Evolutionary conservation across 1,139 yeast species (phyloP).

Genomic region (Fermentozyma sake): DNA sequence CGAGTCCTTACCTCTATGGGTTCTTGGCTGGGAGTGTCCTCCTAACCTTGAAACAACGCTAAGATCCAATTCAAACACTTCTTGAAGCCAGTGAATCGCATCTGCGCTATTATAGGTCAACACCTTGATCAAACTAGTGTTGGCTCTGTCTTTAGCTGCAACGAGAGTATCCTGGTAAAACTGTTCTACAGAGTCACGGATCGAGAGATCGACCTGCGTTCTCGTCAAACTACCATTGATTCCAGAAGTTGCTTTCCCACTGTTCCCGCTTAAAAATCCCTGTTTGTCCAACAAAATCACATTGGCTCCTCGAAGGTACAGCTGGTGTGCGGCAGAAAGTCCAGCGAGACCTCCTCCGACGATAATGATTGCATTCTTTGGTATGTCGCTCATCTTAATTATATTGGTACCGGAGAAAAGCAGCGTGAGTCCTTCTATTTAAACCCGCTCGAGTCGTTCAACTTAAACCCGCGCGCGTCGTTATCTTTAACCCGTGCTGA

Average conservation of each 20-base stretch:
- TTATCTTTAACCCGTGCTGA: too few species aligned
- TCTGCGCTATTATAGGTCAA: slow-evolving; percentile 50
- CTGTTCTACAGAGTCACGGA: slow-evolving; percentile 52
- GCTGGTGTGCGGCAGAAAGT: slow-evolving; percentile 67
- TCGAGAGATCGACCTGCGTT: slow-evolving; percentile 49
- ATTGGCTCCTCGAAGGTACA: slow-evolving; percentile 52
- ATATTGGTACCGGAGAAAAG: too few species aligned
- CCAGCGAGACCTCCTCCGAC: slow-evolving; percentile 86
- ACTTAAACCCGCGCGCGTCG: too few species aligned
- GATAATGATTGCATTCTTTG: slow-evolving; percentile 48
- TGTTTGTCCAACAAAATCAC: slow-evolving; percentile 61
- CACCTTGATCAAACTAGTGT: slow-evolving; percentile 47
- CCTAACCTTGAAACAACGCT: slow-evolving; percentile 68
- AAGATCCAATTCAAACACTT: slow-evolving; percentile 54
- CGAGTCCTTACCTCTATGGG: slow-evolving; percentile 68
- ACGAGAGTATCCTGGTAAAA: slow-evolving; percentile 64
- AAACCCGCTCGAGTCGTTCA: too few species aligned
- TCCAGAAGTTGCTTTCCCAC: slow-evolving; percentile 79
- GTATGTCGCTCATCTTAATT: slow-evolving; percentile 13
- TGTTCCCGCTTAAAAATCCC: slow-evolving; percentile 68
- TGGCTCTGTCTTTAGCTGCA: slow-evolving; percentile 63
- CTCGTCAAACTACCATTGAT: slow-evolving; percentile 71
- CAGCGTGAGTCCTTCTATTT: too few species aligned
- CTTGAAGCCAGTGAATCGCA: slow-evolving; percentile 73
- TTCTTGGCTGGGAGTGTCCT: slow-evolving; percentile 70